A percentile compares a stretch with the other conserved stretches of the same genome.
These are phyloP conservation scores for Torulaspora quercuum DNA, from an alignment of 805 yeast genomes.

Conservation along the genomic window DNA sequence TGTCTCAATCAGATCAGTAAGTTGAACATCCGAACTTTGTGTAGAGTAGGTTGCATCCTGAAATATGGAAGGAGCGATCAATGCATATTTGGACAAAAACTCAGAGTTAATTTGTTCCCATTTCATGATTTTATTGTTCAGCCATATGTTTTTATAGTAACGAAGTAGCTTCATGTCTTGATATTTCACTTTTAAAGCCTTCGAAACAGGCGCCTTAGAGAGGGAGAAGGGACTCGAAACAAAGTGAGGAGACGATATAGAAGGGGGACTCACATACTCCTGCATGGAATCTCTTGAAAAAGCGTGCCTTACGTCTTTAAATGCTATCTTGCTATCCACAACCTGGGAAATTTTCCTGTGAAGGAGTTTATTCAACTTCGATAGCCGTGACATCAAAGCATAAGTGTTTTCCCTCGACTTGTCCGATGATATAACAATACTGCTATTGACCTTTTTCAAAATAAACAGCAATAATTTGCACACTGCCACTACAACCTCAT, in stretches of 20 bases:
- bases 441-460: slow-evolving; percentile 16
- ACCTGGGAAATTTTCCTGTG: slow-evolving; percentile 22
- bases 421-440: slow-evolving; percentile 15
- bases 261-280: slow-evolving; percentile 27
- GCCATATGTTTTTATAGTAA: slow-evolving; percentile 40
- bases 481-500: slow-evolving; percentile 27
- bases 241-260: slow-evolving; percentile 33
- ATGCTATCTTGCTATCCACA: slow-evolving; percentile 25
- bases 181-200: slow-evolving; percentile 18
- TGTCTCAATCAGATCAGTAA: slow-evolving; percentile 35
- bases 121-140: slow-evolving; percentile 37
- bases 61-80: slow-evolving; percentile 37
- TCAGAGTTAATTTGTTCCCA: slow-evolving; percentile 36
- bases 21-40: slow-evolving; percentile 20
- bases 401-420: slow-evolving; percentile 18
- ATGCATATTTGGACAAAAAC: slow-evolving; percentile 32
- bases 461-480: slow-evolving; percentile 29
- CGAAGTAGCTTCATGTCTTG: slow-evolving; percentile 33
- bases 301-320: slow-evolving; percentile 18
- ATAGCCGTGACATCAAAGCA: slow-evolving; percentile 21
- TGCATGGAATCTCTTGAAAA: slow-evolving; percentile 14
- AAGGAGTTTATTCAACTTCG: slow-evolving; percentile 27
- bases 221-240: slow-evolving; percentile 28
- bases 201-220: slow-evolving; percentile 17
- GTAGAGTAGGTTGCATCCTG: slow-evolving; percentile 28